These are phyloP conservation scores for Sanguinoderma infundibulare DNA, from an alignment of 1,284 basidiomycete species.

Conservation along the genomic window DNA sequence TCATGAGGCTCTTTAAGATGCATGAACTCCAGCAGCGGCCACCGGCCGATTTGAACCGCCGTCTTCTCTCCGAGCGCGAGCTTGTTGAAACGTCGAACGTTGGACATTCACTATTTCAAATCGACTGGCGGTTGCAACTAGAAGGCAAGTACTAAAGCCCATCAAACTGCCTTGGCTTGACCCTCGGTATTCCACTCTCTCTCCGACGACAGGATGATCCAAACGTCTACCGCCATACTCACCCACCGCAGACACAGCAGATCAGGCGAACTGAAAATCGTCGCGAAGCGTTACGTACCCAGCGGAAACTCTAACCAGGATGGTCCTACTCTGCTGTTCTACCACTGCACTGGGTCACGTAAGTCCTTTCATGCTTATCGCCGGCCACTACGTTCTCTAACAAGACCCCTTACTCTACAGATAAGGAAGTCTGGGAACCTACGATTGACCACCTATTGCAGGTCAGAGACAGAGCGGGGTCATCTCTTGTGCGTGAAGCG, in stretches of 20 bases:
- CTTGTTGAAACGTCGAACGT: not conserved
- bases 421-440: constrained; percentile 38
- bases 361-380: not conserved
- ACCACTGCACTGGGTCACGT: constrained; percentile 16
- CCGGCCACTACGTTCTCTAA: not conserved
- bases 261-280: not conserved
- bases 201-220: not conserved
- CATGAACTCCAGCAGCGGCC: not conserved
- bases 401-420: constrained; percentile 1
- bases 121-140: too few species aligned
- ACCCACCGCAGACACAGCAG: not conserved
- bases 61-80: not conserved
- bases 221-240: not conserved
- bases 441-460: constrained; percentile 26
- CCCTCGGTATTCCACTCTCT: not conserved
- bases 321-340: constrained; percentile 13
- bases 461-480: constrained; percentile 1
- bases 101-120: not conserved
- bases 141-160: not conserved
- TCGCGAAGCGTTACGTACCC: constrained; percentile 11
- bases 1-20: too few species aligned
- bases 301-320: not conserved
- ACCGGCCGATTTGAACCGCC: not conserved
- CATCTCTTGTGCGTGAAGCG: constrained; percentile 31
- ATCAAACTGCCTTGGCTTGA: not conserved